These are phyloP conservation scores for Tirmania nivea DNA, from an alignment of 495 filamentous ascomycete genomes.

Conservation along the genomic window DNA sequence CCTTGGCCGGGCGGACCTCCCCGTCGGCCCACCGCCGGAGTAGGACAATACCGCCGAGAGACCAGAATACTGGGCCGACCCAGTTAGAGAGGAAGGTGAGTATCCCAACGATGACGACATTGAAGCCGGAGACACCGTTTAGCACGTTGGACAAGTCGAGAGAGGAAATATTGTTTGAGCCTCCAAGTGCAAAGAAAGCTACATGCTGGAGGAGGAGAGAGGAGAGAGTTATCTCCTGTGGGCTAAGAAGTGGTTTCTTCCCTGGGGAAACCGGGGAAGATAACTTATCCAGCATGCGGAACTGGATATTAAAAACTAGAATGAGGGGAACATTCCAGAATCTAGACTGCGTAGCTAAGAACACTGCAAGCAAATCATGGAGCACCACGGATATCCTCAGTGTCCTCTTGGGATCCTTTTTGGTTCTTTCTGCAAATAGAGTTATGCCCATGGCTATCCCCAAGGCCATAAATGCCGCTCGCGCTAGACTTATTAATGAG, in stretches of 20 bases:
- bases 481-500: conserved; percentile 4
- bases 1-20: conserved; percentile 1
- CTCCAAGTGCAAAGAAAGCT: conserved; percentile 78
- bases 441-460: conserved; percentile 23
- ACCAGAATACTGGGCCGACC: conserved; percentile 81
- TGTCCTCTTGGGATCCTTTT: background rate
- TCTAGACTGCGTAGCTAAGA: conserved; percentile 70
- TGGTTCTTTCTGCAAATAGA: conserved; percentile 9
- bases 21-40: conserved; percentile 20
- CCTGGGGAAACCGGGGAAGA: conserved; percentile 27
- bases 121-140: conserved; percentile 55
- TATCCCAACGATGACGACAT: conserved; percentile 43
- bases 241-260: background rate
- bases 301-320: conserved; percentile 42
- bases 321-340: conserved; percentile 67
- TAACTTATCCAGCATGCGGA: conserved; percentile 2
- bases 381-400: conserved; percentile 16
- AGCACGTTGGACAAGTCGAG: conserved; percentile 68
- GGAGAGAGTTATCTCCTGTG: conserved; percentile 36
- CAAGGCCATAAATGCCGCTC: conserved; percentile 32
- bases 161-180: conserved; percentile 78
- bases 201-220: conserved; percentile 47
- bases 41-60: conserved; percentile 34
- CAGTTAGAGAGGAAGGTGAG: conserved; percentile 79
- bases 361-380: conserved; percentile 50